Conservation (phyloP, 805 yeast genomes). For the Suhomyces tanzawaensis region DNA sequence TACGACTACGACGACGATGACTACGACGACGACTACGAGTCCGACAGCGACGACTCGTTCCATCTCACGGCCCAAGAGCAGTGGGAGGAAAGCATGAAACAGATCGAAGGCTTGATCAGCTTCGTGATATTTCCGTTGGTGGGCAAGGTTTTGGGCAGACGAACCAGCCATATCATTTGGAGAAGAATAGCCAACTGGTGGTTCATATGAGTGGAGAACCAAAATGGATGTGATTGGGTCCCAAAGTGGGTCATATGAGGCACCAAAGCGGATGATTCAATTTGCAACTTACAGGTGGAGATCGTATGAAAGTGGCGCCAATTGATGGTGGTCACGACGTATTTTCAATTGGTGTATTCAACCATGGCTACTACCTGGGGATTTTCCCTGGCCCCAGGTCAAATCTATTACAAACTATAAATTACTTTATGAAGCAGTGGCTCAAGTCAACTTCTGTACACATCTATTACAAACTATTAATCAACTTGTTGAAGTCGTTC, state of each 20-base stretch:
- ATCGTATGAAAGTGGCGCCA: no score
- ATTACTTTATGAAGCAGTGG: no score
- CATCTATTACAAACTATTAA: conserved; percentile 21
- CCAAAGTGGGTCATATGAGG: no score
- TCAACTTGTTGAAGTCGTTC: conserved; percentile 28
- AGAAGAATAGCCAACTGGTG: conserved; percentile 35
- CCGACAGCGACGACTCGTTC: conserved; percentile 14
- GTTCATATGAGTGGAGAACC: conserved; percentile 17
- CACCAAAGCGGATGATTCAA: no score
- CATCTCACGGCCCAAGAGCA: conserved; percentile 58
- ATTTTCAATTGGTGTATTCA: no score
- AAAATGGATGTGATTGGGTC: no score
- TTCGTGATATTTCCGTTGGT: conserved; percentile 62
- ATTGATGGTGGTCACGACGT: no score
- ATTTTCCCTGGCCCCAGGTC: no score
- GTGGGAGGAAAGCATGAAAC: conserved; percentile 69
- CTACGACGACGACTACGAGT: conserved; percentile 8
- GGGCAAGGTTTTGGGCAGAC: conserved; percentile 67
- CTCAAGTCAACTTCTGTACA: no score
- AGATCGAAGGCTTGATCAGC: conserved; percentile 54
- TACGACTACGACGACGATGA: conserved; percentile 11
- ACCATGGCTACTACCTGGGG: no score
- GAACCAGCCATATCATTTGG: conserved; percentile 41
- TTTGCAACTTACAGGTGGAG: no score
- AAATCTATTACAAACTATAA: no score